Evolutionary conservation across 1,284 basidiomycete genomes (phyloP), one percentile per base, ranked within the genome.

Genomic region (Cutaneotrichosporon sp.): DNA sequence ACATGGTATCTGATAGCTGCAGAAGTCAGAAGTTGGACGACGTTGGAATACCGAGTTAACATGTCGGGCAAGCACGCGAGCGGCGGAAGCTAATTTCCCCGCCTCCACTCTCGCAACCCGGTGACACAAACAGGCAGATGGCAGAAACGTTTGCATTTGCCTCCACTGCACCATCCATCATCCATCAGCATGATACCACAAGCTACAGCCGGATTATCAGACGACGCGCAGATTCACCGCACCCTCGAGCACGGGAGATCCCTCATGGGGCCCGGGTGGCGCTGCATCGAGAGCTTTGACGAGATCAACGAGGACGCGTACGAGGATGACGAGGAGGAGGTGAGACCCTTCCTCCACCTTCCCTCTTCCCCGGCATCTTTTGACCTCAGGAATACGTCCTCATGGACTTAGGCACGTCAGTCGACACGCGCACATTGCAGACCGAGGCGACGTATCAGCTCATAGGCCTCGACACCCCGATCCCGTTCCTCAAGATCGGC

Each of bases 401-500:
- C 34, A 62, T 78, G 58, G 77, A 78, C 61, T 62, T 78, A 16
- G 77, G 75, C 0, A 66, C 64, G 10, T 65, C 71, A 25, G 62
- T 75, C 16, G 74, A 77, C 60, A 42, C 60, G 9, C 72, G 71
- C 46, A 58, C 66, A 0, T 56, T 78, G 18, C 67, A 70, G 62
- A 69, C 67, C 6, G 74, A 75, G 38, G 67, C 62, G 20, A 63
- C 69, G 10, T 78, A 76, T 56, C 77, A 78, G 64, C 69, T 78
- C 18, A 70, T 78, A n/a, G n/a, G 77, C 7, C 64, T 80, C 56
- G 77, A 80, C 57, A 77, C 76, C 14, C 69, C 78, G 16, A 60
- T 73, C 45, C 77, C 78, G 8, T 79, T 77, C 54, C 64, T 80
- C 47, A 77, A 77, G 59, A 56, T 80, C 24, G 76, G 75, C 14